Evolutionary conservation across 148 eudicot genomes (phyloP).

Genomic region (Nyssa sinensis): DNA sequence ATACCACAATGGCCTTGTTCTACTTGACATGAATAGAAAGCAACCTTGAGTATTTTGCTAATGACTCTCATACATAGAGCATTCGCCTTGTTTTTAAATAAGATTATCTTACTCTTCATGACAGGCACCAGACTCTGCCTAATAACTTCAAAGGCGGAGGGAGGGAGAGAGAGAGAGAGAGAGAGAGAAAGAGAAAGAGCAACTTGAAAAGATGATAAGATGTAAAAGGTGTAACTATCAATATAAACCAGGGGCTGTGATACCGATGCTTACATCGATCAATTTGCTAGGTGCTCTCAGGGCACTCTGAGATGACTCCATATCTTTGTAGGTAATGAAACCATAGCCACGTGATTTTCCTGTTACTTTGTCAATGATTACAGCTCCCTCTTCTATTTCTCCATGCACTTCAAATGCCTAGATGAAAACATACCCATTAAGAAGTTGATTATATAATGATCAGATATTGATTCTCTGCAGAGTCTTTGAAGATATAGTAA

Average conservation of each 20-base stretch:
- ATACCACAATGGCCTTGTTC: not conserved
- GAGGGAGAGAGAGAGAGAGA: not conserved
- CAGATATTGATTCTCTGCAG: no score
- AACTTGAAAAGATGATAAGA: not conserved
- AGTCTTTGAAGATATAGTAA: not conserved
- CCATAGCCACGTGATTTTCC: constrained; percentile 77
- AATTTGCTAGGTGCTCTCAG: constrained; percentile 50
- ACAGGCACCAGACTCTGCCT: no score
- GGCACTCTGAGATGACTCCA: constrained; percentile 58
- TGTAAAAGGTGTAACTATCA: not conserved
- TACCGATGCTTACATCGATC: constrained; percentile 53
- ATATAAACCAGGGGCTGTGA: not conserved
- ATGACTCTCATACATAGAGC: no score
- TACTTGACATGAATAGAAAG: not conserved
- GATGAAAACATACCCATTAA: not conserved
- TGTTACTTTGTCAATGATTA: constrained; percentile 57
- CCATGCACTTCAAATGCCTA: constrained; percentile 69
- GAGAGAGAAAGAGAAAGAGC: not conserved
- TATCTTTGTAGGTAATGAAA: constrained; percentile 58
- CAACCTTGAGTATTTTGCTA: not conserved
- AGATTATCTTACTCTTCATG: no score
- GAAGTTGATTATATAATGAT: no score
- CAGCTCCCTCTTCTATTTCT: constrained; percentile 75
- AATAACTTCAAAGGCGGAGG: not conserved
- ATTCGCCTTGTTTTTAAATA: no score